A percentile compares a stretch with the other conserved stretches of the same genome.
Conservation (phyloP, 1,139 yeast genomes). For the Sugiyamaella novakii region DNA sequence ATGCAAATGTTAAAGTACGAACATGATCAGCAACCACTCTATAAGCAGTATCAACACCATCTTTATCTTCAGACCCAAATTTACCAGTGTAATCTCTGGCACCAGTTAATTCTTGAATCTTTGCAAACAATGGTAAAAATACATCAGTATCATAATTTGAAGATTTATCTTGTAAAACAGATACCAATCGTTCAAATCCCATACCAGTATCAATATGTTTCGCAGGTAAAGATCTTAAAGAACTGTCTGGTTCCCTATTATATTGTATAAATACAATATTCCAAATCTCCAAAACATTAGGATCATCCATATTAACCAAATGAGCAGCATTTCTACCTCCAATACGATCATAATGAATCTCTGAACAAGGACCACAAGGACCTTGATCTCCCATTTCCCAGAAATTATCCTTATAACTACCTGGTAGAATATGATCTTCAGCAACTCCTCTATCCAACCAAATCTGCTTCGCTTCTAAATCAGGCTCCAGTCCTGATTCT, state of each 20-base stretch:
- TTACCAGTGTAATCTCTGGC: constrained; percentile 89
- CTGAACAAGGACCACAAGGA: constrained; percentile 99
- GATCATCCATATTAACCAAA: constrained; percentile 94
- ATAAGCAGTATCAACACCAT: constrained; percentile 97
- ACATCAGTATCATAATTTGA: constrained; percentile 98
- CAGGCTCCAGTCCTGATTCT: constrained; percentile 83
- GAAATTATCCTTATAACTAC: constrained; percentile 85
- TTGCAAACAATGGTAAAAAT: constrained; percentile 80
- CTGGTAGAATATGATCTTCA: constrained; percentile 91
- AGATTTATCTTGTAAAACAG: constrained; percentile 83
- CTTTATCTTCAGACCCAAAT: constrained; percentile 84
- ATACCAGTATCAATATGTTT: constrained; percentile 97
- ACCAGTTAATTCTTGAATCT: constrained; percentile 89
- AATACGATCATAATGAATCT: constrained; percentile 94
- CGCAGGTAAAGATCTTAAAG: constrained; percentile 81
- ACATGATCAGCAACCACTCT: constrained; percentile 98
- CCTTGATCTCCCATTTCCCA: constrained; percentile 99
- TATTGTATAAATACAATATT: constrained; percentile 94
- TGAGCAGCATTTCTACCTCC: constrained; percentile 95
- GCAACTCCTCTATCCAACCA: constrained; percentile 89
- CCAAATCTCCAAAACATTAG: constrained; percentile 97
- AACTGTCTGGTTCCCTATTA: constrained; percentile 89
- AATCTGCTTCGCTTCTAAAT: constrained; percentile 83
- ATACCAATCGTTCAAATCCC: constrained; percentile 97
- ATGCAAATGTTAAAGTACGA: constrained; percentile 92